Conservation (phyloP, 2,329 filamentous ascomycete genomes). For the Chaetomiaceae sp. region DNA sequence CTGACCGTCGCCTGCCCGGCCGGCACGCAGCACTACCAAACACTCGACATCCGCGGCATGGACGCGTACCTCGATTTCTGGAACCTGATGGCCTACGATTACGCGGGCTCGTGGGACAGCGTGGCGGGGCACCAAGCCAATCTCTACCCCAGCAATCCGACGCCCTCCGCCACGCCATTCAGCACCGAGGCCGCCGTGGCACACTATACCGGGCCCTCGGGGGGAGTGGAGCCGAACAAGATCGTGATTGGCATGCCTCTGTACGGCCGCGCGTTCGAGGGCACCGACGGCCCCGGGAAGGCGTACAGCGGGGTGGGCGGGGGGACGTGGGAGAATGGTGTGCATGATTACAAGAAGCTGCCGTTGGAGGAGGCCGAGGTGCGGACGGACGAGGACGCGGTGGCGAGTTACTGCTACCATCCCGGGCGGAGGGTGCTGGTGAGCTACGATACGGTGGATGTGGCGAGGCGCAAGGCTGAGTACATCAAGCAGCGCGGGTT, state of each 20-base stretch:
- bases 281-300: conserved; percentile 67
- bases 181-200: conserved; percentile 65
- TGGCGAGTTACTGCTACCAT: conserved; percentile 76
- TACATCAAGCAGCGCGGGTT: conserved; percentile 63
- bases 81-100: conserved; percentile 88
- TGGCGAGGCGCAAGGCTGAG: conserved; percentile 62
- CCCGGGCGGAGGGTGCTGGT: conserved; percentile 58
- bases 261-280: conserved; percentile 79
- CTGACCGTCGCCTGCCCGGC: conserved; percentile 60
- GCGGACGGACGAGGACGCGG: conserved; percentile 53
- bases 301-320: conserved; percentile 66
- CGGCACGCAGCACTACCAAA: conserved; percentile 55
- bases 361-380: conserved; percentile 63
- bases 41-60: conserved; percentile 58
- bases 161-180: conserved; percentile 68
- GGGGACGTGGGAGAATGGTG: conserved; percentile 77
- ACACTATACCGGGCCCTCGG: conserved; percentile 60
- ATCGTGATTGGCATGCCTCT: conserved; percentile 88
- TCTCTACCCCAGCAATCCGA: conserved; percentile 52
- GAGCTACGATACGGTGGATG: conserved; percentile 67
- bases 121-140: conserved; percentile 74
- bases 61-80: conserved; percentile 64
- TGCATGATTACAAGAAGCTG: conserved; percentile 84
- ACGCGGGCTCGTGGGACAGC: conserved; percentile 73
- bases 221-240: conserved; percentile 62